These are phyloP conservation scores for Lentithecium fluviatile DNA, from an alignment of 495 filamentous ascomycete species.

Conservation along the genomic window DNA sequence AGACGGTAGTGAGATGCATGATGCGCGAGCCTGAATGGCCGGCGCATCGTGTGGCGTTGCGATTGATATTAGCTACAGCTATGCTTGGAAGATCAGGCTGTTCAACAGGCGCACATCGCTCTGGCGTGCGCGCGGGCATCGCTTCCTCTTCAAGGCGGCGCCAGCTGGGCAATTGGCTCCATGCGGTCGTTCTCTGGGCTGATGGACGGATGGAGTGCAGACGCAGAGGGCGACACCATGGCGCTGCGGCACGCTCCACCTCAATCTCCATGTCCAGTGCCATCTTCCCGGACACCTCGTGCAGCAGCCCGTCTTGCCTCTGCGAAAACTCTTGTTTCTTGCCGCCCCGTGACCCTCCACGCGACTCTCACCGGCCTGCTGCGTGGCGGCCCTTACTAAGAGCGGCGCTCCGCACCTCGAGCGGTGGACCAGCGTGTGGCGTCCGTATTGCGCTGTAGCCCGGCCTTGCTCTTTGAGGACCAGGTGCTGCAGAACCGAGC, in stretches of 20 bases:
- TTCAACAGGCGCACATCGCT: background rate
- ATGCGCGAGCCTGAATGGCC: background rate
- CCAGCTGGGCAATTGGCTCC: background rate
- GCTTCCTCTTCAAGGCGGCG: background rate
- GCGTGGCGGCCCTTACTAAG: background rate
- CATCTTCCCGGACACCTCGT: background rate
- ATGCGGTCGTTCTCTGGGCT: too few species aligned
- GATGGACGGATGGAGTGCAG: too few species aligned
- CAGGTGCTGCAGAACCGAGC: background rate
- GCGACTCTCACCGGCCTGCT: too few species aligned
- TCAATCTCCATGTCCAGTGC: background rate
- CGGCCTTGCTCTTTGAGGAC: background rate
- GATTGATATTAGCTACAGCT: constrained; percentile 14
- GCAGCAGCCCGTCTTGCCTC: background rate
- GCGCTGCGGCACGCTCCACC: constrained; percentile 19
- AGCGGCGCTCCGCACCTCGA: background rate
- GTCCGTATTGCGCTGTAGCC: constrained; percentile 11
- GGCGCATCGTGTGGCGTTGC: background rate
- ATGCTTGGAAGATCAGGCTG: constrained; percentile 14
- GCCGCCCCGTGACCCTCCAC: background rate
- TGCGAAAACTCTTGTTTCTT: too few species aligned
- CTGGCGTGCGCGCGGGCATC: background rate
- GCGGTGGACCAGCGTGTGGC: constrained; percentile 11
- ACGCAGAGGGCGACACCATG: background rate
- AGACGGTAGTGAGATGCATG: background rate